Conservation (phyloP, 306 rosid genomes). For the Acacia acuminata region DNA sequence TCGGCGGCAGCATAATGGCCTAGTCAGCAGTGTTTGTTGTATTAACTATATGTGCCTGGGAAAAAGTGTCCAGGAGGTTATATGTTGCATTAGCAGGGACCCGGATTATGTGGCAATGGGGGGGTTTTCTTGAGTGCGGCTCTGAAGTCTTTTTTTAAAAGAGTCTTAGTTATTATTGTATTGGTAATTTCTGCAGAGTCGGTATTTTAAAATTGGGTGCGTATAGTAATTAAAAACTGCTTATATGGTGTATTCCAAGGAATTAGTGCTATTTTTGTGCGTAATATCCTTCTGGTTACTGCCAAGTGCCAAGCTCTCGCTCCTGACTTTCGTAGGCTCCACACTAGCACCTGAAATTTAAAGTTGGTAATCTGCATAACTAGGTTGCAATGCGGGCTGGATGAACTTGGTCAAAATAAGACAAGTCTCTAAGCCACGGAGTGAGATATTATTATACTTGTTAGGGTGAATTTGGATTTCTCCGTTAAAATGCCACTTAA, state of each 20-base stretch:
- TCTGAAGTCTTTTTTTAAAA: slow-evolving; percentile 31
- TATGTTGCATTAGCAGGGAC: slow-evolving; percentile 49
- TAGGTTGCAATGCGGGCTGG: neutral
- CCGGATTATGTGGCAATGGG: slow-evolving; percentile 38
- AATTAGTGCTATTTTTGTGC: slow-evolving; percentile 33
- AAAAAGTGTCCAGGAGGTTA: slow-evolving; percentile 39
- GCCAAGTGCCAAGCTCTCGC: neutral
- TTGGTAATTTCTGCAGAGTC: slow-evolving; percentile 45
- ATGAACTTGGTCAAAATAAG: neutral
- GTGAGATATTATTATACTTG: neutral
- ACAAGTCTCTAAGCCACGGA: neutral
- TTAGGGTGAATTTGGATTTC: neutral
- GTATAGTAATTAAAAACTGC: slow-evolving; percentile 42
- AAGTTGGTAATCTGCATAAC: neutral
- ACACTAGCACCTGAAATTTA: neutral
- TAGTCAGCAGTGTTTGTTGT: slow-evolving; percentile 38
- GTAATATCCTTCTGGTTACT: slow-evolving; percentile 21
- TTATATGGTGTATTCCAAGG: slow-evolving; percentile 40
- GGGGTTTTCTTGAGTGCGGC: slow-evolving; percentile 49
- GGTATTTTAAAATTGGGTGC: slow-evolving; percentile 55
- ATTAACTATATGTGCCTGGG: slow-evolving; percentile 38
- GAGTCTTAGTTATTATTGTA: slow-evolving; percentile 53
- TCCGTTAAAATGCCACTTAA: neutral
- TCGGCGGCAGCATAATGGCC: slow-evolving; percentile 47
- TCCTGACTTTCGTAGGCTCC: no score